Evolutionary conservation across 768 basidiomycete genomes (phyloP), one percentile per base, ranked within the genome.

Genomic region (Boletus coccyginus): DNA sequence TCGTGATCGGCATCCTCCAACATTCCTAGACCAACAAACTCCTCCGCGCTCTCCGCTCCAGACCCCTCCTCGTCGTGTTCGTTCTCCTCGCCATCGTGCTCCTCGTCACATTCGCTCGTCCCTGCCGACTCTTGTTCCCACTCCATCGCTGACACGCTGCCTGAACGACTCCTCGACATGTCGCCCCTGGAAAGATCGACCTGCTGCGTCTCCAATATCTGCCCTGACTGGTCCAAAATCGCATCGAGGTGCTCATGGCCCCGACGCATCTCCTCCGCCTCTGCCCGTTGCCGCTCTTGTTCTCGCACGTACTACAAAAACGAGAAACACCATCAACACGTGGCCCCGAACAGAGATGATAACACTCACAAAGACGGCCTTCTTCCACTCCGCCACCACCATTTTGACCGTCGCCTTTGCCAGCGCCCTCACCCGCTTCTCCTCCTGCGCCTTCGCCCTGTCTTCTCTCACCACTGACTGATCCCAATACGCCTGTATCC

Each of bases 171-270:
- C 27, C 77, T 74, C 17, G 78, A 75, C n/a, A 71, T 51, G 47
- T 79, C 81, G 9, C 77, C 78, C 48, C 79, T 77, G 1, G 75
- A 74, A 44, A 94, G 72, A 62, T 90, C 89, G 1, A 81, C 78
- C 45, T 89, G 86, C 65, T 96, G 95, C 2, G 91, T 88, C 64
- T 90, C 87, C 57, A 97, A 74, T 54, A 96, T 84, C 46, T 88
- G 86, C 0, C 90, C 90, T 36, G 92, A 95, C 64, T 95, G 89
- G 71, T 93, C 84, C 45, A 98, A 77, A 59, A 98, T 92, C 5
- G 88, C 91, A 69, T 95, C 90, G 21, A 98, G 79, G 72, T 97
- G 94, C 59, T 87, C 85, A 57, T 88, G 88, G 0, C 94, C 92
- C 7, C 86, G 78, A 33, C 83, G 79, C 59, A 85, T 79, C 69